phyloP scores from a whole-genome alignment of 31 red algal genomes.

The Porphyra umbilicalis region DNA sequence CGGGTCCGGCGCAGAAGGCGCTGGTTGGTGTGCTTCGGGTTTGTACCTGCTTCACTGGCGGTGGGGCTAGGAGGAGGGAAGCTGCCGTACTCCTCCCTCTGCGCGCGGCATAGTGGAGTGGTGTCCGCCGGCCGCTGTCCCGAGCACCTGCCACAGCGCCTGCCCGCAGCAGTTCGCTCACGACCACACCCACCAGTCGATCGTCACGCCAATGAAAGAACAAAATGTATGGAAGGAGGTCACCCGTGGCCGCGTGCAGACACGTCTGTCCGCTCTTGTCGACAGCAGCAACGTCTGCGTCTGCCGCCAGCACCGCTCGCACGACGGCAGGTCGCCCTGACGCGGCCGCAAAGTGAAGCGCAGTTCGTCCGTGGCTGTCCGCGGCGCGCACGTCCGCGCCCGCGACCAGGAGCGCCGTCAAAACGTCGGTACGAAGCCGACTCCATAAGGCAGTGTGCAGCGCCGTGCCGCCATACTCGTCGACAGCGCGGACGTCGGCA shows the following conservation, averaged over 20 bases:
- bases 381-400: not conserved
- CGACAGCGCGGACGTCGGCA: too few relatives aligned
- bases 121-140: not conserved
- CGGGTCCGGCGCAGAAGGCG: too few relatives aligned
- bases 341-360: not conserved
- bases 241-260: not conserved
- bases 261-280: not conserved
- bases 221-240: too few relatives aligned
- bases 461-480: too few relatives aligned
- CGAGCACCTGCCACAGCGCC: not conserved
- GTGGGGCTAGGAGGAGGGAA: too few relatives aligned
- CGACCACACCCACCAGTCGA: not conserved
- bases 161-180: not conserved
- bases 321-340: not conserved
- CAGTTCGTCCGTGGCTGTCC: not conserved
- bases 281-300: not conserved
- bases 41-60: too few relatives aligned
- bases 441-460: not conserved
- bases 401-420: not conserved
- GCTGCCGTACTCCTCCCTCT: not conserved
- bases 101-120: not conserved
- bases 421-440: too few relatives aligned
- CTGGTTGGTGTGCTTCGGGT: too few relatives aligned
- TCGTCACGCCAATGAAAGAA: too few relatives aligned
- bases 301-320: not conserved